Conservation (phyloP, 768 basidiomycete genomes). For the Mrakia gelida region DNA sequence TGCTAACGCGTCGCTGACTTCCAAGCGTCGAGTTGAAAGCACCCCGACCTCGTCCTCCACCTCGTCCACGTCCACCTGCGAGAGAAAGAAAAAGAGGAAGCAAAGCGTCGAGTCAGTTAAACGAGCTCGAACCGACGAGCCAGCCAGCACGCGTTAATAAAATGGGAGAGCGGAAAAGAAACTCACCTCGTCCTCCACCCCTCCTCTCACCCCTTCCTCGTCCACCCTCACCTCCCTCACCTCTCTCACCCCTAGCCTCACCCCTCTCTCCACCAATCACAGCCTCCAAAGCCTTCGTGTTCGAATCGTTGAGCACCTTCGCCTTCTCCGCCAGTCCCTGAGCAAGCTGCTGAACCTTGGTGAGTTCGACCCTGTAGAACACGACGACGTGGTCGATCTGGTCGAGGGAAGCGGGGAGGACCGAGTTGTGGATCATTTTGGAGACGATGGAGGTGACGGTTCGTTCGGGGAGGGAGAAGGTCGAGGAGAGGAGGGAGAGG, state of each 20-base stretch:
- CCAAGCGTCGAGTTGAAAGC: slow-evolving; percentile 28
- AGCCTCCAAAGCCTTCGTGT: slow-evolving; percentile 57
- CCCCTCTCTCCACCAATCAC: slow-evolving; percentile 63
- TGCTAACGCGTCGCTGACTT: slow-evolving; percentile 16
- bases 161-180: neutral
- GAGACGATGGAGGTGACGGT: slow-evolving; percentile 86
- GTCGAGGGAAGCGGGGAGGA: slow-evolving; percentile 82
- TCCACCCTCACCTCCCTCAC: slow-evolving; percentile 56
- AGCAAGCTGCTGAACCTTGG: slow-evolving; percentile 83
- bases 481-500: slow-evolving; percentile 74
- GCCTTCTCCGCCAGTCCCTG: slow-evolving; percentile 77
- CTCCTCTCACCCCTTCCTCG: slow-evolving; percentile 36
- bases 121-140: too few relatives aligned
- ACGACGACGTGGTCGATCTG: slow-evolving; percentile 84
- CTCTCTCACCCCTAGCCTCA: slow-evolving; percentile 57
- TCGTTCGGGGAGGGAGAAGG: slow-evolving; percentile 76
- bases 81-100: neutral
- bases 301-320: neutral
- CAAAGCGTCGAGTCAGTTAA: neutral
- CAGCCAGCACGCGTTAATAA: too few relatives aligned
- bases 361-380: slow-evolving; percentile 86
- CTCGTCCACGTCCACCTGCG: slow-evolving; percentile 36
- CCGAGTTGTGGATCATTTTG: slow-evolving; percentile 98
- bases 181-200: slow-evolving; percentile 27
- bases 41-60: slow-evolving; percentile 29